Evolutionary conservation across 495 filamentous ascomycete genomes (phyloP).

Genomic region (Talaromyces trachyspermus): DNA sequence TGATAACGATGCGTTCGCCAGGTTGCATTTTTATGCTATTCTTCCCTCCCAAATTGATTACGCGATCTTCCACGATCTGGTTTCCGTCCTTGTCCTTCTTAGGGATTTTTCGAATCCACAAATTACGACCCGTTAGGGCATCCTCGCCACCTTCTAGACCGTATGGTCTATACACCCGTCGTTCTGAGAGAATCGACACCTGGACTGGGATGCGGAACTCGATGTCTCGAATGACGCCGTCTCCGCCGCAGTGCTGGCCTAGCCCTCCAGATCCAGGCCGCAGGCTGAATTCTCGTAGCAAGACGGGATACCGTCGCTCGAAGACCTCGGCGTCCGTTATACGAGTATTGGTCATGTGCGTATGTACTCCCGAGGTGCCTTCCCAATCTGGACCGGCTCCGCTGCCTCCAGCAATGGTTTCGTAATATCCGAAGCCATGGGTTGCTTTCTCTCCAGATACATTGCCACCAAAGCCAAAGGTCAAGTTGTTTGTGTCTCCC

Average conservation of each 20-base stretch:
- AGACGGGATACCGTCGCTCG: constrained; percentile 83
- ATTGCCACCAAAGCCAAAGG: constrained; percentile 31
- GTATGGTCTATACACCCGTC: constrained; percentile 73
- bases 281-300: constrained; percentile 73
- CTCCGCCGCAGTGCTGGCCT: constrained; percentile 30
- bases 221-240: constrained; percentile 89
- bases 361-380: constrained; percentile 80
- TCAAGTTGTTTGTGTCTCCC: constrained; percentile 76
- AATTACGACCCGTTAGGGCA: constrained; percentile 62
- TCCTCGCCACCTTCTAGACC: constrained; percentile 72
- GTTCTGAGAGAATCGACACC: constrained; percentile 72
- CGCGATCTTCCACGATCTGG: constrained; percentile 43
- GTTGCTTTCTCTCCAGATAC: constrained; percentile 18
- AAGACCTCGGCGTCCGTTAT: constrained; percentile 92
- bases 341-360: constrained; percentile 94
- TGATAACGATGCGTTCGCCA: constrained; percentile 68
- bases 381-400: constrained; percentile 78
- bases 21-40: constrained; percentile 73
- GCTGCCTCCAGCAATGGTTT: constrained; percentile 84
- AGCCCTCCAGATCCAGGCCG: constrained; percentile 46
- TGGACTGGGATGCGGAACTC: constrained; percentile 79
- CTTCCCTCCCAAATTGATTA: constrained; percentile 75
- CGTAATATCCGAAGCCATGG: constrained; percentile 84
- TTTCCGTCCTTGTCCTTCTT: constrained; percentile 8
- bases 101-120: constrained; percentile 58